Evolutionary conservation across 1,139 yeast species (phyloP), one percentile per base, ranked within the genome.

Genomic region (Torulaspora globosa): DNA sequence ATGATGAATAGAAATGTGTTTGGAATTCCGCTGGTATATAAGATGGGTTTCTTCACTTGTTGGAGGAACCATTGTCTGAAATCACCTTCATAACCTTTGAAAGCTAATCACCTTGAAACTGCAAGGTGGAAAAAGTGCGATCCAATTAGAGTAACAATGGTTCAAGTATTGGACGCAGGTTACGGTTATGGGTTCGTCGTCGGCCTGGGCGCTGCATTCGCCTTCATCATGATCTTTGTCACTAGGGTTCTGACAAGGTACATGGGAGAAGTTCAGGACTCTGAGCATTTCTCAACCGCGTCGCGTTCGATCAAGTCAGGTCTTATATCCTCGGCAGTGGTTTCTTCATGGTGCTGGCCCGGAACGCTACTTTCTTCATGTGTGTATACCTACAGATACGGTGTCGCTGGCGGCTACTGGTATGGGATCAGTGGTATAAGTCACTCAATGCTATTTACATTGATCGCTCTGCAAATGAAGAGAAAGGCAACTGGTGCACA

Each of bases 341-440:
- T 71, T 10, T 54, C 58, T 21, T 50, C 58, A 19, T 71, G 75
- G 75, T 68, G 72, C n/a, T 70, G 74, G 74, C 72, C 74, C 12
- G 73, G 71, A 36, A 70, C 74, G 26, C 55, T 71, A 38, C 59
- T 71, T 41, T 62, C 69, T 12, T 62, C 71, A 21, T 62, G 52
- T 5, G 47, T 49, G 1, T 49, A 49, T 49, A 39, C 51, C 7
- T 51, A 51, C 36, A 23, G 27, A 11, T 40, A 47, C 33, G 54
- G 54, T 14, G 34, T 51, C 10, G 45, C 41, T 39, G 51, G 53
- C 2, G 40, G 53, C 12, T 51, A 49, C 46, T 39, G 45, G 36
- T 51, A 49, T 35, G 52, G 48, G 9, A 48, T 49, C 2, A 49
- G 53, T n/a, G 51, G 52, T n/a, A 49, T 51, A 2, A 42, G 47